Evolutionary conservation across 2,329 filamentous ascomycete species (phyloP).

Genomic region (Apiospora sp.): DNA sequence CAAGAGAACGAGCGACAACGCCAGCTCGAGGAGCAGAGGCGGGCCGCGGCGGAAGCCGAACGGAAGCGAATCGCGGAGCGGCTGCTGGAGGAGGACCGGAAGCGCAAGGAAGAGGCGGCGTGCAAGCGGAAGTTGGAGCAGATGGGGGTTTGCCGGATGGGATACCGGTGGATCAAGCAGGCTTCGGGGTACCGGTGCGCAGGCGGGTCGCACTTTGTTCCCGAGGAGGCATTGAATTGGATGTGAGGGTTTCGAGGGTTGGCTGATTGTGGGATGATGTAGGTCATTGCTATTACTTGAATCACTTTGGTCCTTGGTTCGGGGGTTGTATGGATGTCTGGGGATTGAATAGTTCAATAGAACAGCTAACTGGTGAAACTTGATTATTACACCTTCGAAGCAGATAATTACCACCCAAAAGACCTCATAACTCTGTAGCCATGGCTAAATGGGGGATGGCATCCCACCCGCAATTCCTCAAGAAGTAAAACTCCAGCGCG

Average conservation of each 20-base stretch:
- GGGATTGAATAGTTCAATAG: too few species aligned
- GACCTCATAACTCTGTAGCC: too few species aligned
- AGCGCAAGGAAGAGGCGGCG: slow-evolving; percentile 47
- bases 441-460: neutral
- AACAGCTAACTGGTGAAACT: too few species aligned
- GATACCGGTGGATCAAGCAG: slow-evolving; percentile 70
- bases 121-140: slow-evolving; percentile 56
- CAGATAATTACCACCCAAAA: too few species aligned
- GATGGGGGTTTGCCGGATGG: slow-evolving; percentile 64
- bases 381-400: too few species aligned
- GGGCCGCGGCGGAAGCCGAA: slow-evolving; percentile 31
- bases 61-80: slow-evolving; percentile 47
- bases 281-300: too few species aligned
- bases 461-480: neutral
- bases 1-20: too few species aligned
- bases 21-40: too few species aligned
- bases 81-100: slow-evolving; percentile 49
- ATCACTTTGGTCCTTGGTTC: too few species aligned
- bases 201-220: slow-evolving; percentile 65
- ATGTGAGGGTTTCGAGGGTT: neutral
- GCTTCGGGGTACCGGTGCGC: slow-evolving; percentile 66
- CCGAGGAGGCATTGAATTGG: slow-evolving; percentile 39
- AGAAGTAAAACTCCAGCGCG: neutral
- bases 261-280: neutral
- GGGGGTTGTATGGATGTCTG: too few species aligned